Base-by-base conservation (phyloP, 2,329 filamentous ascomycete genomes). In the Aaosphaeria arxii region DNA sequence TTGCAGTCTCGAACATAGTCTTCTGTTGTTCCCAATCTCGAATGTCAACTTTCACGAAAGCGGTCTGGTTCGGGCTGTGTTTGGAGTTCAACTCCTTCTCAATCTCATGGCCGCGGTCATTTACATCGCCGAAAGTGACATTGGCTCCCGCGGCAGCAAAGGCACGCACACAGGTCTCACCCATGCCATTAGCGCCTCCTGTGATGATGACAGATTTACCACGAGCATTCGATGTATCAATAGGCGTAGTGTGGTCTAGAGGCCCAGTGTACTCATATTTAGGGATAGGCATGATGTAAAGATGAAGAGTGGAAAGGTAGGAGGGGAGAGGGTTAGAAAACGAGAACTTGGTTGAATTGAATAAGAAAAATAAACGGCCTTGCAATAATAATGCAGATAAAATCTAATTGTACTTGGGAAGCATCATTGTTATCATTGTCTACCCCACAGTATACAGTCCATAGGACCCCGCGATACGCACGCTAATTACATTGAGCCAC, bases 171-270 rank as follows among this genome's bases (percentile, higher is more conserved):
- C 60, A 61, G 32, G 59, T 60, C 42, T 69, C 64, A 31, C 68
- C 68, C 43, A 71, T 64, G 24, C 68, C 69, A 53, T 64, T 69
- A 29, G 66, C 75, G 7, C 76, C 76, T n/a, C 76, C 75, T 1
- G 76, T 78, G 11, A 78, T 69, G 24, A 79, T 67, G 28, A 77
- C 74, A 1, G 72, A 74, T 53, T 77, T 79, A 30, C 71, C 74
- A 4, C 56, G 61, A 6, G 76, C 53, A 35, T 69, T 63, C 38
- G 57, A 60, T n/a, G 55, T 49, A 53, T 77, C 72, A 7, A 69
- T 66, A 6, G 57, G 53, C 3, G 64, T 45, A 1, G 65, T 67
- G 45, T 68, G 64, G 50, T 73, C 64, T 13, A 72, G 53, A 5
- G 69, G 69, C 44, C 66, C 68, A 5, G 55, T 66, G 51, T 70